Conservation (phyloP, 2,329 filamentous ascomycete species). For the Berkeleyomyces basicola region DNA sequence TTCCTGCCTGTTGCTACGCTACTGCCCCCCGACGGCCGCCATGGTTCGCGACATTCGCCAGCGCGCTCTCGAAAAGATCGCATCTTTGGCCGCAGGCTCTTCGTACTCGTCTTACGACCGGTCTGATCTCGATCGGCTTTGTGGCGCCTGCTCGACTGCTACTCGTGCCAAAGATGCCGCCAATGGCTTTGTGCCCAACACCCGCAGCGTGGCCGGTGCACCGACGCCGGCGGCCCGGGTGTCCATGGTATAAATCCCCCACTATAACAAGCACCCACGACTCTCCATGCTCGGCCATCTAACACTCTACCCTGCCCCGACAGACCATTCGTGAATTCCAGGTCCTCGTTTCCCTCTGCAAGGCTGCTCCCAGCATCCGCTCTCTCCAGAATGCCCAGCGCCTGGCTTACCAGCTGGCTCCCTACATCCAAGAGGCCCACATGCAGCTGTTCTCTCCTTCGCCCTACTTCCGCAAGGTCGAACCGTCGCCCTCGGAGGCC, state of each 20-base stretch:
- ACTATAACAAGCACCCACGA: neutral
- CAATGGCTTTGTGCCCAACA: conserved; percentile 27
- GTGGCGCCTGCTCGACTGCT: conserved; percentile 37
- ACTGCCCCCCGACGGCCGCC: neutral
- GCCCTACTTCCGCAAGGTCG: conserved; percentile 65
- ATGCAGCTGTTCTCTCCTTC: conserved; percentile 62
- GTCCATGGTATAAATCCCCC: conserved; percentile 37
- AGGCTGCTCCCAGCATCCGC: conserved; percentile 62
- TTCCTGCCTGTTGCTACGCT: neutral
- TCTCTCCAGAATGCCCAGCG: conserved; percentile 57
- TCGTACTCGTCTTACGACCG: conserved; percentile 38
- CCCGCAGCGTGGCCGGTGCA: conserved; percentile 15
- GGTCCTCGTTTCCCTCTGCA: conserved; percentile 78
- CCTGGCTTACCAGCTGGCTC: conserved; percentile 61
- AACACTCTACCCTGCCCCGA: neutral
- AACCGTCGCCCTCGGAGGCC: conserved; percentile 77
- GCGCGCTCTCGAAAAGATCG: conserved; percentile 48
- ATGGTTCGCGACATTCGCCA: conserved; percentile 43
- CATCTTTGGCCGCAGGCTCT: conserved; percentile 41
- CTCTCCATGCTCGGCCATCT: neutral
- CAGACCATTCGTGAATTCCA: conserved; percentile 83
- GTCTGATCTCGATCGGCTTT: conserved; percentile 46
- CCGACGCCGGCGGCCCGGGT: conserved; percentile 32
- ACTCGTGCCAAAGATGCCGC: conserved; percentile 26
- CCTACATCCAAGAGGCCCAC: conserved; percentile 75